These are phyloP conservation scores for Eragrostis curvula DNA, from an alignment of 176 grass and related monocot species.

Conservation along the genomic window DNA sequence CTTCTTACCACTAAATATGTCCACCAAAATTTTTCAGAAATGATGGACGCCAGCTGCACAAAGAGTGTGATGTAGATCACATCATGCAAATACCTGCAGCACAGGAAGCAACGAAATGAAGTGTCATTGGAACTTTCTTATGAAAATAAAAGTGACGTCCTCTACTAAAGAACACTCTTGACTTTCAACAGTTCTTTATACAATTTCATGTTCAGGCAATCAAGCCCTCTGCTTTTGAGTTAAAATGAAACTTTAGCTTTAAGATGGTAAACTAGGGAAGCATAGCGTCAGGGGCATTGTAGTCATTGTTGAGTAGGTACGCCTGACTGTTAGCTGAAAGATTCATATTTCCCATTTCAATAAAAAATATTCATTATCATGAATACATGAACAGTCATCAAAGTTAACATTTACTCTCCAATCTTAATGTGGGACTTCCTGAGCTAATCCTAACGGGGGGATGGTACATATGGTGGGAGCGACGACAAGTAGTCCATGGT, in stretches of 20 bases:
- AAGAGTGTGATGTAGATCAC: constrained; percentile 94
- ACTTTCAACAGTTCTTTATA: background rate
- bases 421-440: too few relatives aligned
- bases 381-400: background rate
- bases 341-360: background rate
- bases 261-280: constrained; percentile 15
- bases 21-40: constrained; percentile 99
- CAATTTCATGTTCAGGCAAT: background rate
- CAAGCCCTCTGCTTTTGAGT: background rate
- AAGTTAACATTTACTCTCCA: constrained; percentile 22
- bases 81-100: constrained; percentile 85
- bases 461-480: too few relatives aligned
- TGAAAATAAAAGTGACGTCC: background rate
- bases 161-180: background rate
- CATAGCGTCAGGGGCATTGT: background rate
- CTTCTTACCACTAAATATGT: constrained; percentile 88
- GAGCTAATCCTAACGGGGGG: too few relatives aligned
- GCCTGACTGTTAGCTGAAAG: background rate
- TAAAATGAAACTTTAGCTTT: background rate
- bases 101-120: background rate
- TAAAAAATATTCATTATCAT: background rate
- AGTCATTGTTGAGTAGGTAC: background rate
- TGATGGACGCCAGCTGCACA: constrained; percentile 84
- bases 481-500: too few relatives aligned
- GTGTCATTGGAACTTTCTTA: background rate